These are phyloP conservation scores for Komagataea norvegica DNA, from an alignment of 1,139 yeast genomes.

Conservation along the genomic window DNA sequence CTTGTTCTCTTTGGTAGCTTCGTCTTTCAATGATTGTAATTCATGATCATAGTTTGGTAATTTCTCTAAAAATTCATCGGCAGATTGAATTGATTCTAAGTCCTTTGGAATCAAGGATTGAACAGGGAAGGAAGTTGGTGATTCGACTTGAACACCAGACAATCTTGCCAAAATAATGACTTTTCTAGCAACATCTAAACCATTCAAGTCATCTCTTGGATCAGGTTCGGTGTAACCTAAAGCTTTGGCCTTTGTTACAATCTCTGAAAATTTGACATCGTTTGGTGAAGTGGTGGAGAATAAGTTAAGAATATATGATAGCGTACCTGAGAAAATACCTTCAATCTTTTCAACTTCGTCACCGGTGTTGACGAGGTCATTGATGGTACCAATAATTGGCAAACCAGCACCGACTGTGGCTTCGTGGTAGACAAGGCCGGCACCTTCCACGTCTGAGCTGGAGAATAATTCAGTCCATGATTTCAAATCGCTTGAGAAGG, in stretches of 20 bases:
- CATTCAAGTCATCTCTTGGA: slow-evolving; percentile 97
- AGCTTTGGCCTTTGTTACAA: slow-evolving; percentile 80
- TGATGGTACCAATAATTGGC: slow-evolving; percentile 85
- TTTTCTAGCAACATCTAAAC: slow-evolving; percentile 96
- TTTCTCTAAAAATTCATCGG: slow-evolving; percentile 71
- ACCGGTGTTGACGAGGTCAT: slow-evolving; percentile 85
- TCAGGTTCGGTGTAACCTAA: slow-evolving; percentile 98
- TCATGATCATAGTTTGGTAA: slow-evolving; percentile 81
- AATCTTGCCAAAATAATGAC: slow-evolving; percentile 93
- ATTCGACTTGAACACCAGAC: slow-evolving; percentile 77
- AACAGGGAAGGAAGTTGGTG: slow-evolving; percentile 96
- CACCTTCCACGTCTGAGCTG: slow-evolving; percentile 43
- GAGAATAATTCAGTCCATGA: slow-evolving; percentile 72
- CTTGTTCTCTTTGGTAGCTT: slow-evolving; percentile 77
- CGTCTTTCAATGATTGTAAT: slow-evolving; percentile 68
- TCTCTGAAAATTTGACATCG: slow-evolving; percentile 75
- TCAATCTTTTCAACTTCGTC: slow-evolving; percentile 87
- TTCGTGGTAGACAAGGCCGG: slow-evolving; percentile 91
- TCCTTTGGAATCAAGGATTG: slow-evolving; percentile 87
- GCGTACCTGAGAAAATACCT: slow-evolving; percentile 94
- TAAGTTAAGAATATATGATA: slow-evolving; percentile 94
- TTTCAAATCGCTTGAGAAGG: slow-evolving; percentile 74
- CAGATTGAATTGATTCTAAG: slow-evolving; percentile 68
- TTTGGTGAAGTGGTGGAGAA: slow-evolving; percentile 67
- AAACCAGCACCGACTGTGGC: slow-evolving; percentile 99